Conservation (phyloP, 345 rosid genomes). For the Angophora floribunda region DNA sequence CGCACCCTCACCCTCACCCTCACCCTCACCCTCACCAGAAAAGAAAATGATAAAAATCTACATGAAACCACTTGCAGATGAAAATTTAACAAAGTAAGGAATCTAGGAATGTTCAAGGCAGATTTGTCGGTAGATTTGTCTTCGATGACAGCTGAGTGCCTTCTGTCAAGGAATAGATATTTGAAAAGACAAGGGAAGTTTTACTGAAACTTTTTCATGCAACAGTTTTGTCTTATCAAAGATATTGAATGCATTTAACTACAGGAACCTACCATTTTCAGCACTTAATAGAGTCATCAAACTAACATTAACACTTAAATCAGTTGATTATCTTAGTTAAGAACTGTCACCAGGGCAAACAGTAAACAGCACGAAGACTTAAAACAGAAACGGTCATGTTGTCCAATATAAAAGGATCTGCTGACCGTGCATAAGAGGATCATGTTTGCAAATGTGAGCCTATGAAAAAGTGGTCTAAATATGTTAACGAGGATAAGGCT, state of each 20-base stretch:
- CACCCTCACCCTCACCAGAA: not conserved
- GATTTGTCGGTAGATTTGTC: not conserved
- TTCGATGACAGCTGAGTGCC: not conserved
- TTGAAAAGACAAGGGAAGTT: not conserved
- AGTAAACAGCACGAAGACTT: not conserved
- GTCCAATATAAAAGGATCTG: not conserved
- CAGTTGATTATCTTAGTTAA: not conserved
- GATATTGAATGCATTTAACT: not conserved
- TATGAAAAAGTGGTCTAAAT: not conserved
- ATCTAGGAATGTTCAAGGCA: not conserved
- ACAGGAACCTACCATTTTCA: not conserved
- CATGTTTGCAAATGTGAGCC: not conserved
- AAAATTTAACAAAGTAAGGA: not conserved
- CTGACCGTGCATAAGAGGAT: not conserved
- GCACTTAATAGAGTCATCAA: not conserved
- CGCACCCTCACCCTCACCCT: not conserved
- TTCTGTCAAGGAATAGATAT: not conserved
- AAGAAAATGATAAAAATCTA: not conserved
- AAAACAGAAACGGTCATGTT: not conserved
- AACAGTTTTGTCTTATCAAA: not conserved
- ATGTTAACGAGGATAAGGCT: not conserved
- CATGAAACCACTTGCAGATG: not conserved
- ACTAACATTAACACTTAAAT: not conserved
- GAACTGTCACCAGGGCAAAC: not conserved
- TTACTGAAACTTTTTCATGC: not conserved